Evolutionary conservation across 2,329 filamentous ascomycete species (phyloP), one percentile per base, ranked within the genome.

Genomic region (Fusarium metavorans): DNA sequence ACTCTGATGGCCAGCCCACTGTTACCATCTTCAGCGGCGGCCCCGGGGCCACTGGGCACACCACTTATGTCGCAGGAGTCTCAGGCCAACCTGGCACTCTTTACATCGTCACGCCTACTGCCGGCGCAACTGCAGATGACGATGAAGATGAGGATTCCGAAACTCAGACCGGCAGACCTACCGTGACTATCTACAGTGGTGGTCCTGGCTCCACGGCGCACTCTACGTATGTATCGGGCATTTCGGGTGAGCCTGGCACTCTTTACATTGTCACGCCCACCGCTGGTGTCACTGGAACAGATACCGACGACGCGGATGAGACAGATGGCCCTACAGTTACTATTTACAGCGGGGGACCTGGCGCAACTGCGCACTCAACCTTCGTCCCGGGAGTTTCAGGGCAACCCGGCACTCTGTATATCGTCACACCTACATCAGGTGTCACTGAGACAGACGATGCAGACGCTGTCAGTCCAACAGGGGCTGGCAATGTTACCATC

Each of bases 41-140:
- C 10, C 13, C 56, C 1, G 66, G 23, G 3, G 6, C 70, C 0
- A 59, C 45, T 3, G 9, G 45, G 1, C 27, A 8, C 13, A 73
- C 70, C 1, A 13, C 66, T 0, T 69, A 70, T 9, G 18, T 73
- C 0, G 14, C 70, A 0, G 59, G 41, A 13, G 41, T 48, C 5
- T 48, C 69, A 0, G 64, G 59, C 0, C 59, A 25, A 1, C 64
- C 69, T 2, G 70, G 71, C 23, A 73, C 71, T 43, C 20, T 73
- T 4, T 45, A 73, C 6, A 67, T 73, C 3, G 57, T 73, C 10
- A 73, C 71, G 1, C 70, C 71, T 1, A 39, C 56, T 1, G 25
- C 63, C 0, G 34, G 3, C 30, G 2, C 48, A 3, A 27, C 25
- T 18, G 48, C 9, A 13, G 48, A 52, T 6, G 23, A 18, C 18